Conservation (phyloP, 1,284 basidiomycete species). For the Clitocybe nebularis region DNA sequence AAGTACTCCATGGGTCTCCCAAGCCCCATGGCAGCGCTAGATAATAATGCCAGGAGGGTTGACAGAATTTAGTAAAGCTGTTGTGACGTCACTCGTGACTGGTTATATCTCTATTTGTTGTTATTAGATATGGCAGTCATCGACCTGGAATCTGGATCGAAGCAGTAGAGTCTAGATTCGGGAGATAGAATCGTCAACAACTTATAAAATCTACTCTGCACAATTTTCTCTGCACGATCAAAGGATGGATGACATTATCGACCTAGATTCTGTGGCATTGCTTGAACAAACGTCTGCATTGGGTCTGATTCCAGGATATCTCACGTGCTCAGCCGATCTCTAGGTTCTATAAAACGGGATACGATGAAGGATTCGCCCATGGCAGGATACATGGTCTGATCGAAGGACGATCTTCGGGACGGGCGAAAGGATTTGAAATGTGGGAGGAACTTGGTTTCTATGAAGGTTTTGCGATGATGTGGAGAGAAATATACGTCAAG, state of each 20-base stretch:
- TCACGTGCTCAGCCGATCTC: conserved; percentile 11
- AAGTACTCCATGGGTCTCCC: no score
- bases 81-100: no score
- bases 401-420: conserved; percentile 88
- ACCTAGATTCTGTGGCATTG: conserved; percentile 64
- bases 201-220: no score
- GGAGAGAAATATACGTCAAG: conserved; percentile 47
- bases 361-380: conserved; percentile 75
- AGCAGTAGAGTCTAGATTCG: no score
- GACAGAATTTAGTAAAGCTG: no score
- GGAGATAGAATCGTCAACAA: no score
- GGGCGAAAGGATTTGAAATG: conserved; percentile 90
- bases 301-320: conserved; percentile 5
- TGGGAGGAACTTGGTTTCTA: conserved; percentile 98
- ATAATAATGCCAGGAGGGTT: no score
- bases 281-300: conserved; percentile 65
- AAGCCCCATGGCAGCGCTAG: no score
- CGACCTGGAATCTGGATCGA: no score
- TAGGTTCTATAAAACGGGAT: conserved; percentile 82
- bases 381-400: conserved; percentile 88
- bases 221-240: no score
- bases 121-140: no score
- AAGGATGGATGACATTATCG: conserved; percentile 40
- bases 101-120: no score
- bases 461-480: conserved; percentile 77